phyloP scores from a whole-genome alignment of 2,329 filamentous ascomycete species.

The Fusarium albidum region DNA sequence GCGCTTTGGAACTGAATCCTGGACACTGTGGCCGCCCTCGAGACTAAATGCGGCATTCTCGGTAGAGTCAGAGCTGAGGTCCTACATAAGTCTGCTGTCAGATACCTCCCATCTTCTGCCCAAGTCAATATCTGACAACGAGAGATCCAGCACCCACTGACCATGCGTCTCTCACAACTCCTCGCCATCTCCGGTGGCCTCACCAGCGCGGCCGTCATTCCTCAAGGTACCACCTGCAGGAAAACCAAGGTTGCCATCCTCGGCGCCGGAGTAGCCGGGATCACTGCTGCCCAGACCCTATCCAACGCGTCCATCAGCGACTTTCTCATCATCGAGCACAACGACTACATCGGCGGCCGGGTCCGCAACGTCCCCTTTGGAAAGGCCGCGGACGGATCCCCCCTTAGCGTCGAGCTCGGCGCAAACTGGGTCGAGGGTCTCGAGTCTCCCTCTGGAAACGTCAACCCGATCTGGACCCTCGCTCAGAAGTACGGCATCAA shows the following conservation, averaged over 20 bases:
- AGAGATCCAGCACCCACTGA: too few relatives aligned
- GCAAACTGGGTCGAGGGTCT: conserved; percentile 67
- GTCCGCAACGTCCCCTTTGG: conserved; percentile 67
- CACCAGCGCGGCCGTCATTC: conserved; percentile 16
- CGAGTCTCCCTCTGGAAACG: conserved; percentile 39
- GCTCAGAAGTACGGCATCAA: conserved; percentile 65
- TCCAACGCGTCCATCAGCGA: conserved; percentile 67
- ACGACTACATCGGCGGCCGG: conserved; percentile 68
- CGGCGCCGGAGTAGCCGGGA: conserved; percentile 69
- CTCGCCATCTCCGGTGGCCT: conserved; percentile 14
- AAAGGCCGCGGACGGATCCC: conserved; percentile 54
- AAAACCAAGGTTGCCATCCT: conserved; percentile 46
- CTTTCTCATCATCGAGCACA: conserved; percentile 72
- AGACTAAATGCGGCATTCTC: too few relatives aligned
- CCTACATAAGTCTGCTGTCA: too few relatives aligned
- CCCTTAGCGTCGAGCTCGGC: conserved; percentile 69
- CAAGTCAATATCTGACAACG: too few relatives aligned
- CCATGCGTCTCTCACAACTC: conserved; percentile 2
- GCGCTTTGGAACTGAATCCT: too few relatives aligned
- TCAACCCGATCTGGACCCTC: conserved; percentile 71
- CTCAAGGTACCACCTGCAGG: conserved; percentile 36
- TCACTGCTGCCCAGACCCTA: conserved; percentile 70
- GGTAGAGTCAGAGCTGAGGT: too few relatives aligned
- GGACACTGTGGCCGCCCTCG: too few relatives aligned
- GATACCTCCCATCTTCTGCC: too few relatives aligned